Conservation (phyloP, 2,329 filamentous ascomycete genomes). For the Trichoderma pleuroti region DNA sequence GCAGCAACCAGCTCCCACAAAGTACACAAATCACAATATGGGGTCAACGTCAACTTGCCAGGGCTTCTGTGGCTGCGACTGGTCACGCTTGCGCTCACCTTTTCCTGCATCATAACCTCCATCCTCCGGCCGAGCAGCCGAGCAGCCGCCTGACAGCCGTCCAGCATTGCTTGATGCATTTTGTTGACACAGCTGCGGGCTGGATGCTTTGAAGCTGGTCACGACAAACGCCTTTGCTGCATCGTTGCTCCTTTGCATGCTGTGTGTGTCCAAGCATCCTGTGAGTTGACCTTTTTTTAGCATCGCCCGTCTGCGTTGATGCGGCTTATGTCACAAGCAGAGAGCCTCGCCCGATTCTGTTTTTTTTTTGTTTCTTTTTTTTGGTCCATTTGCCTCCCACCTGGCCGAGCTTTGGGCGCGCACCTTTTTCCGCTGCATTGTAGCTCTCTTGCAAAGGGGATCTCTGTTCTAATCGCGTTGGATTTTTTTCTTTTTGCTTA, state of each 20-base stretch:
- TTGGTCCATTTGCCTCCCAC: not conserved
- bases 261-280: not conserved
- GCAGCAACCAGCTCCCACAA: constrained; percentile 16
- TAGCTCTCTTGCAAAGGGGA: not conserved
- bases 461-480: constrained; percentile 8
- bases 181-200: not conserved
- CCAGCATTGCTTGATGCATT: constrained; percentile 31
- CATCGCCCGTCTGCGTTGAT: not conserved
- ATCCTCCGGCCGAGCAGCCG: constrained; percentile 15
- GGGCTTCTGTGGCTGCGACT: constrained; percentile 3
- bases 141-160: constrained; percentile 17
- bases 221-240: not conserved
- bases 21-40: constrained; percentile 21
- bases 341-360: not conserved
- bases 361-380: constrained; percentile 3
- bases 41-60: constrained; percentile 6
- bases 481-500: not conserved
- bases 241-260: not conserved
- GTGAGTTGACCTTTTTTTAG: constrained; percentile 1
- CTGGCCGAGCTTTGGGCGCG: not conserved
- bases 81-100: constrained; percentile 18
- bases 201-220: not conserved
- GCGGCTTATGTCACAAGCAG: not conserved
- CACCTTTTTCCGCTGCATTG: not conserved
- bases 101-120: constrained; percentile 11